These are phyloP conservation scores for Paecilomyces niveus DNA, from an alignment of 2,329 filamentous ascomycete species.

Conservation along the genomic window DNA sequence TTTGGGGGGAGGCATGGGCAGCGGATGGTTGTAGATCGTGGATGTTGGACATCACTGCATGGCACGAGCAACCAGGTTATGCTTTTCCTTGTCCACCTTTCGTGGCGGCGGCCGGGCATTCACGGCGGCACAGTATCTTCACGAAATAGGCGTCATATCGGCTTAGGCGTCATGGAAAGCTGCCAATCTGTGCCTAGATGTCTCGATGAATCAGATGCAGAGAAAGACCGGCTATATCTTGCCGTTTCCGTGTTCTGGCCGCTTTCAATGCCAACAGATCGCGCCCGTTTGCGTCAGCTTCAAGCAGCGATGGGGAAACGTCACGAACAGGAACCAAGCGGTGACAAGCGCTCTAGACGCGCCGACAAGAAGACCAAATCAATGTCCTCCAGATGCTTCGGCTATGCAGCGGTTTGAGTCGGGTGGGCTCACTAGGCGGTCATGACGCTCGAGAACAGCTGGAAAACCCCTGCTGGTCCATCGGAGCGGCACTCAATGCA, in stretches of 20 bases:
- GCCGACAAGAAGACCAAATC: constrained; percentile 8
- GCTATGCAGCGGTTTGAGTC: constrained; percentile 3
- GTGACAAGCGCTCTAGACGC: constrained; percentile 29
- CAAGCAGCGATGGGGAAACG: constrained; percentile 8
- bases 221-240: not conserved
- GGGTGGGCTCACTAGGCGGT: not conserved
- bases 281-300: constrained; percentile 13
- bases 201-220: not conserved
- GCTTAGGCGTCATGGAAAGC: constrained; percentile 3
- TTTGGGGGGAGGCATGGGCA: constrained; percentile 2
- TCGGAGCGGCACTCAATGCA: not conserved
- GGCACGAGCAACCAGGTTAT: constrained; percentile 14
- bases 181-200: not conserved
- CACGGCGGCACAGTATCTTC: constrained; percentile 2
- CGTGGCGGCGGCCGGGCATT: constrained; percentile 3
- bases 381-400: constrained; percentile 1
- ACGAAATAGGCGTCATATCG: not conserved
- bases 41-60: constrained; percentile 30
- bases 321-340: constrained; percentile 10
- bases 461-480: not conserved
- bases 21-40: constrained; percentile 14
- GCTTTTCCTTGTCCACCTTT: not conserved
- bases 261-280: constrained; percentile 3
- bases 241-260: not conserved
- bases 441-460: not conserved